phyloP scores from a whole-genome alignment of 2,329 filamentous ascomycete genomes.

The Penicillium concentricum region DNA sequence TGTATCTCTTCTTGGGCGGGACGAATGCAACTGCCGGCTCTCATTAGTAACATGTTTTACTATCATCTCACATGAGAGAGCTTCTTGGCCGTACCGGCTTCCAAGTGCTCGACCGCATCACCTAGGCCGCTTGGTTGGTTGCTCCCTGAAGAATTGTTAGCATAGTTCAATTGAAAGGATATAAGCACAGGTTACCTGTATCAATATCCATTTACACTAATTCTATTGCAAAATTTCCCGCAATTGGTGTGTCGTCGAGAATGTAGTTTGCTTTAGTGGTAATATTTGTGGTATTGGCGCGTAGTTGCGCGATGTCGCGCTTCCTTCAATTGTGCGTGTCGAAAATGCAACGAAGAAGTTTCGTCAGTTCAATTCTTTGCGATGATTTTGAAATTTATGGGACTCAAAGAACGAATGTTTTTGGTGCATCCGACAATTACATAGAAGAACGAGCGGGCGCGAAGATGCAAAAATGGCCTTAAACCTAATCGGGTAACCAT shows the following conservation, averaged over 20 bases:
- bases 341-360: neutral
- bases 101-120: conserved; percentile 38
- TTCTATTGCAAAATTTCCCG: neutral
- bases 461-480: conserved; percentile 10
- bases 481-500: conserved; percentile 22
- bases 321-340: neutral
- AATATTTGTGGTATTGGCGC: neutral
- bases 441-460: conserved; percentile 15
- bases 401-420: neutral
- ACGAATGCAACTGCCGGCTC: conserved; percentile 35
- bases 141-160: conserved; percentile 9
- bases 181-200: conserved; percentile 1
- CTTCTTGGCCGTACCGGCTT: conserved; percentile 31
- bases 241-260: neutral
- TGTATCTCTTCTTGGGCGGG: conserved; percentile 64
- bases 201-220: conserved; percentile 2
- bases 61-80: neutral
- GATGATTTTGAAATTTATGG: too few species aligned
- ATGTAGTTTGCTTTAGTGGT: neutral
- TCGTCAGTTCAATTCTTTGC: neutral
- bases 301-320: neutral
- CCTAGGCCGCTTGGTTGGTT: conserved; percentile 25
- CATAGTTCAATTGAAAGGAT: neutral
- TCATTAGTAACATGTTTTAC: neutral
- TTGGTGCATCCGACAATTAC: neutral